Conservation (phyloP, 2,329 filamentous ascomycete species). For the Hymenoscyphus linearis region DNA sequence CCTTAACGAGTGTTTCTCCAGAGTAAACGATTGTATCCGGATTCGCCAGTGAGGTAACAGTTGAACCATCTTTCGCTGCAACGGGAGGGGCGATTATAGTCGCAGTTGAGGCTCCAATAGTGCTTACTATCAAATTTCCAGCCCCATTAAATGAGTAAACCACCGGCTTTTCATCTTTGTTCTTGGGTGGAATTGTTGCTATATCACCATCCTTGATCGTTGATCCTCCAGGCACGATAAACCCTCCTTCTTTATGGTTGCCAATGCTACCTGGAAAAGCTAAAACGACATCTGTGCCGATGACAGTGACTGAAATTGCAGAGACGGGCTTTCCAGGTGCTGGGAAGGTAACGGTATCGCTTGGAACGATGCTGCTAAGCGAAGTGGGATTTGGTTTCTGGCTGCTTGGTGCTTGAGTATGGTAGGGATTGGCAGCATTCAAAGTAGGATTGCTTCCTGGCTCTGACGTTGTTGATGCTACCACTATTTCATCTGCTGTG, state of each 20-base stretch:
- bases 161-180: background rate
- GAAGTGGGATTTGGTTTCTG: background rate
- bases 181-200: background rate
- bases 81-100: background rate
- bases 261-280: background rate
- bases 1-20: slow-evolving; percentile 9
- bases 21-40: slow-evolving; percentile 2
- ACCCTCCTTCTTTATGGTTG: background rate
- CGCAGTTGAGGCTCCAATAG: background rate
- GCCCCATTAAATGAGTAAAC: background rate
- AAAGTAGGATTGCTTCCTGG: background rate
- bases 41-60: background rate
- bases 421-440: background rate
- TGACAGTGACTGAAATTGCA: background rate
- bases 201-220: background rate
- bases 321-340: background rate
- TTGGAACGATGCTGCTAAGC: background rate
- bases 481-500: background rate
- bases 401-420: background rate
- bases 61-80: background rate
- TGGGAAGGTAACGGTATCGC: background rate
- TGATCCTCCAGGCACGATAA: background rate
- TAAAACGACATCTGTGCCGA: background rate
- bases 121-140: background rate
- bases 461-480: background rate